Base-by-base conservation (phyloP, 768 basidiomycete species). In the Trametes cingulata region DNA sequence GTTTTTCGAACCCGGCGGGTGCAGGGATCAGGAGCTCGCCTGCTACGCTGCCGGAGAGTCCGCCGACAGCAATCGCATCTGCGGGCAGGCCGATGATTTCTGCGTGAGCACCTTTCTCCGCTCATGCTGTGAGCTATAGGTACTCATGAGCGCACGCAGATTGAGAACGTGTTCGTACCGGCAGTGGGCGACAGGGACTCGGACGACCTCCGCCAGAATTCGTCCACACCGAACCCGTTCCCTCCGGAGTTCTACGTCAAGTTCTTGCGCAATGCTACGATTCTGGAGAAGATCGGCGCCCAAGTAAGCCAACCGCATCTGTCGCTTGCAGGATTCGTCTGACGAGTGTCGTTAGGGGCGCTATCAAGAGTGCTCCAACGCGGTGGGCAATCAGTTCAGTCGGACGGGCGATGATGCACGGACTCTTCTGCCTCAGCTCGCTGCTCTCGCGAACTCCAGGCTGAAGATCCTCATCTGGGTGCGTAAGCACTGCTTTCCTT, bases 351-450 rank as follows among this genome's bases (percentile, higher is more conserved):
- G 24, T 4, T 73, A 82, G 59, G 64, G 67, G 22, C 65, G 60
- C 0, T 88, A 85, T 65, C 47, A 63, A 8, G 80, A 84, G 62
- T 88, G 86, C 51, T 63, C 83, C 0, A 54, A 78, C 58, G 65
- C 79, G 0, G 77, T 81, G 0, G 78, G 73, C 43, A 59, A 68
- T 7, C 59, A 78, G 19, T 83, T 88, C 65, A 60, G 36, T 2
- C 73, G 58, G 40, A 87, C 86, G 0, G 87, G 85, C 22, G 87
- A 88, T 71, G 83, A 83, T 67, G 83, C 84, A n/a, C 71, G 83
- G 62, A 80, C 82, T 2, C 73, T 77, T 56, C 73, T 85, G 5
- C 83, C 83, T 0, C 74, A 80, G 65, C 76, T 85, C 14, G 76
- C 74, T 4, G 77, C 73, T 0, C 68, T 85, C 0, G 84, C 76